A percentile compares a stretch with the other conserved stretches of the same genome.
These are phyloP conservation scores for Dictyostelium firmibasis DNA, from an alignment of 78 protist species.

Conservation along the genomic window DNA sequence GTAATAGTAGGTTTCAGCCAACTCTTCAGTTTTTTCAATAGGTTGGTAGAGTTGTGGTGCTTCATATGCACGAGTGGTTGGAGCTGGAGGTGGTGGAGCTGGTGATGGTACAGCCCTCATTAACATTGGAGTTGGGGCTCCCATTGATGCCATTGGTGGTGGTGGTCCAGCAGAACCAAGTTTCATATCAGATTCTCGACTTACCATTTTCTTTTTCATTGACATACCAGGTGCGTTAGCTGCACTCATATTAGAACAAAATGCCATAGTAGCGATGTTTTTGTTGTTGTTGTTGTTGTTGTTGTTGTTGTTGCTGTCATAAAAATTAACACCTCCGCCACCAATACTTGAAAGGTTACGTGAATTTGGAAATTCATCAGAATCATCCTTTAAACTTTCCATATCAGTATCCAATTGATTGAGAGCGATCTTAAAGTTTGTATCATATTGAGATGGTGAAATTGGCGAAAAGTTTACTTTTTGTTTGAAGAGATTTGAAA, in stretches of 20 bases:
- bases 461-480: not conserved
- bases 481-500: not conserved
- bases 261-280: no score
- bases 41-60: slow-evolving; percentile 18
- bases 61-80: not conserved
- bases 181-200: not conserved
- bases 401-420: slow-evolving; percentile 36
- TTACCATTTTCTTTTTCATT: not conserved
- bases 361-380: not conserved
- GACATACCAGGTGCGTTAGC: not conserved
- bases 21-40: slow-evolving; percentile 70
- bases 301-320: no score
- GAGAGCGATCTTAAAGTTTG: slow-evolving; percentile 36
- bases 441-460: slow-evolving; percentile 26
- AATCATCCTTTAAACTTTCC: not conserved
- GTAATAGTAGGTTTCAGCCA: slow-evolving; percentile 74
- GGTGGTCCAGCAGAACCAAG: not conserved
- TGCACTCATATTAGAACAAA: not conserved
- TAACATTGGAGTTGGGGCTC: slow-evolving; percentile 1
- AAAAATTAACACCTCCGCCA: slow-evolving; percentile 3
- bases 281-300: not conserved
- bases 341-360: not conserved
- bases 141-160: not conserved
- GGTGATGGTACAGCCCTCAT: not conserved
- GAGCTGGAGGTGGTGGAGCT: not conserved